A percentile compares a stretch with the other conserved stretches of the same genome.
phyloP scores from a whole-genome alignment of 176 grass and related monocot species.

The Carex myosuroides region DNA sequence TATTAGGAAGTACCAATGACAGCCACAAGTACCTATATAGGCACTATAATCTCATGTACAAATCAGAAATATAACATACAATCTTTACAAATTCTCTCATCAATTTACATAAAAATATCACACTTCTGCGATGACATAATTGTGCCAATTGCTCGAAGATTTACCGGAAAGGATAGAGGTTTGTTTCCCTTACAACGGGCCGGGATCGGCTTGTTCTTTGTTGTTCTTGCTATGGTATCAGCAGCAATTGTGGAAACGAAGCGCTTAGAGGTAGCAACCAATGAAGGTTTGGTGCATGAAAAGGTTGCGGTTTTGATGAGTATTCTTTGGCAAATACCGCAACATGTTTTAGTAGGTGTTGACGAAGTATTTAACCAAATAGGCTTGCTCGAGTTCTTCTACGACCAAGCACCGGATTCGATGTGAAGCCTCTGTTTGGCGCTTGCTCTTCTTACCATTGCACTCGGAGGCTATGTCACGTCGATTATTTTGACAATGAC shows the following conservation, averaged over 20 bases:
- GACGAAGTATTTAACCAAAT: constrained; percentile 37
- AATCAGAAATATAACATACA: too few relatives aligned
- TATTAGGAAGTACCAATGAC: too few relatives aligned
- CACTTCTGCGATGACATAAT: constrained; percentile 29
- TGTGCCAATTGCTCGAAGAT: constrained; percentile 20
- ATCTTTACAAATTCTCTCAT: too few relatives aligned
- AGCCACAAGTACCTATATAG: too few relatives aligned
- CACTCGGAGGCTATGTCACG: constrained; percentile 31
- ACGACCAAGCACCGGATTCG: constrained; percentile 35
- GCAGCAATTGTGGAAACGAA: constrained; percentile 30
- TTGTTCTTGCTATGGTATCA: constrained; percentile 30
- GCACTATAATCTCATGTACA: too few relatives aligned
- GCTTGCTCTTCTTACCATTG: constrained; percentile 21
- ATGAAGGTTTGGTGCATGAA: constrained; percentile 13
- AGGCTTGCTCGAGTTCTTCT: constrained; percentile 35
- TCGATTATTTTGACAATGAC: constrained; percentile 36
- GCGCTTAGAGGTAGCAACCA: constrained; percentile 25
- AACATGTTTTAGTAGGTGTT: constrained; percentile 36
- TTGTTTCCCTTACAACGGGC: constrained; percentile 38
- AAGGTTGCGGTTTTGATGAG: constrained; percentile 17
- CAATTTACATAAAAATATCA: neutral
- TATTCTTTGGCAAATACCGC: constrained; percentile 46
- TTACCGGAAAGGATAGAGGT: constrained; percentile 40
- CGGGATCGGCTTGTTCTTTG: constrained; percentile 36
- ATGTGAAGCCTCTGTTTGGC: constrained; percentile 39